Base-by-base conservation (phyloP, 2,329 filamentous ascomycete species). In the Coniochaeta sp. region DNA sequence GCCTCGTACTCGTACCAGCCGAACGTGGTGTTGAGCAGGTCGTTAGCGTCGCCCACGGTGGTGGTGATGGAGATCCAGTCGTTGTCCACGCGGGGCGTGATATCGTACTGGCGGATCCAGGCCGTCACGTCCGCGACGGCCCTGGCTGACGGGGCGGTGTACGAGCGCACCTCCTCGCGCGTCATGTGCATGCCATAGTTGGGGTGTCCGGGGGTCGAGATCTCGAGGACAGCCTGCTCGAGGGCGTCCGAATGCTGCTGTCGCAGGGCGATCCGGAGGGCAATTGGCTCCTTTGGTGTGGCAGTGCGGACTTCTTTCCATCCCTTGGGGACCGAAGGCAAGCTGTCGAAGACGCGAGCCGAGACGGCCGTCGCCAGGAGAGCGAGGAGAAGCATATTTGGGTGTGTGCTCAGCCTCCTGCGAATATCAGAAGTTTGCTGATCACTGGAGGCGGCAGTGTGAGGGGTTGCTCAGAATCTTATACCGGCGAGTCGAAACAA, bases 31-130 rank as follows among this genome's bases (percentile, higher is more conserved):
- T 79, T 75, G 64, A 89, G 73, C 68, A 89, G 75, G 14, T 71
- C 68, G 61, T 86, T 80, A 4, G 85, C 85, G 50, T 78, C 75
- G 42, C 71, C 70, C 3, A 83, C 78, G 1, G 77, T 77, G 3
- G 79, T 78, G 55, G 74, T 73, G 67, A 89, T 84, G 62, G 79
- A 82, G 66, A 89, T 75, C 85, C 85, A 89, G 69, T 87, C 80
- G 61, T 82, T 74, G 55, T 81, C 73, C 17, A 86, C 76, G 3
- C 74, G 71, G 3, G 75, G 65, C 32, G 60, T 24, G 55, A 89
- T 73, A 38, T 24, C 30, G 59, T 81, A 77, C 26, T 74, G 67
- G 32, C 73, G 66, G 16, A 89, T 75, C 86, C 87, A 89, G 7
- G 71, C 68, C 3, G 82, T 63, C 19, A 89, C 78, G 2, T 75